These are phyloP conservation scores for slime mould (Dictyostelium discoideum) DNA, from an alignment of 78 protist species.

Conservation along the genomic window dicty_2.7 NC_007089.4:6041001-6041500, in stretches of 20 bases:
- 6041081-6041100: constrained; percentile 7
- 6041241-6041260: background rate
- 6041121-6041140: background rate
- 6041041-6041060: background rate
- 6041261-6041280: background rate
- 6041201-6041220: background rate
- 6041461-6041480: background rate
- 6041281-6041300: background rate
- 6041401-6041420: background rate
- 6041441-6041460: background rate
- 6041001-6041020: constrained; percentile 6
- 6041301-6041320: background rate
- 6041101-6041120: background rate
- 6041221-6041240: background rate
- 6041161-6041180: background rate
- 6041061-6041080: background rate
- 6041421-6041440: background rate
- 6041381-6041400: background rate
- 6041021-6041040: background rate
- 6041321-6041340: background rate
- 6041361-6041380: background rate
- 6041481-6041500: background rate
- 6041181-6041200: background rate
- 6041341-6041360: background rate
- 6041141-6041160: background rate